Percentiles rank a stretch among this genome's conserved stretches.
These are phyloP conservation scores for Lepidium africanum DNA, from an alignment of 345 rosid genomes.

Conservation along the genomic window DNA sequence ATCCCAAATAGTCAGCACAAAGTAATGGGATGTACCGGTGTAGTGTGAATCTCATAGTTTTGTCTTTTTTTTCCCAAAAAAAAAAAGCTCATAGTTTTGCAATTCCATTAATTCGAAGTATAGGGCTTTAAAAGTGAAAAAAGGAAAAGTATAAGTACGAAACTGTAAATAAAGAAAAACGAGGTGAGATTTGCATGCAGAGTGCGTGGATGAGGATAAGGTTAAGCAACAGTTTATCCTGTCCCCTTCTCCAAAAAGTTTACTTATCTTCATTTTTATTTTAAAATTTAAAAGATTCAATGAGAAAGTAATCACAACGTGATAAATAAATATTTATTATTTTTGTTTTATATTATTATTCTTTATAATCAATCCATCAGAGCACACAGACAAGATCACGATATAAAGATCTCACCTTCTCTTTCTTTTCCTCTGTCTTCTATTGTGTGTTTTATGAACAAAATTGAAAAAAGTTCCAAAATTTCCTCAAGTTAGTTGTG, in stretches of 20 bases:
- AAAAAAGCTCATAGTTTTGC: too few relatives aligned
- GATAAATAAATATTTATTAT: conserved; percentile 7
- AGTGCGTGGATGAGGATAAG: conserved; percentile 28
- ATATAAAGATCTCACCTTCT: conserved; percentile 25
- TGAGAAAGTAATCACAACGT: background rate
- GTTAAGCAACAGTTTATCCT: conserved; percentile 13
- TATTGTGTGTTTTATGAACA: background rate
- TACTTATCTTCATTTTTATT: background rate
- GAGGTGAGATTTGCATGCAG: conserved; percentile 12
- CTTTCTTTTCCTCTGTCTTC: background rate
- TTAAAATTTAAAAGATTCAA: background rate
- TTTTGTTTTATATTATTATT: background rate
- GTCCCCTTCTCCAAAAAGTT: conserved; percentile 2
- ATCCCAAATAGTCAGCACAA: background rate
- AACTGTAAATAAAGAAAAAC: background rate
- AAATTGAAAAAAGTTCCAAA: background rate
- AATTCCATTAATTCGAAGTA: background rate
- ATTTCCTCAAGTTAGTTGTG: background rate
- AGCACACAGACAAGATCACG: conserved; percentile 8
- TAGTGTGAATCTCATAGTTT: too few relatives aligned
- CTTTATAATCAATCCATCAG: background rate
- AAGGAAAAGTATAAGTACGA: background rate
- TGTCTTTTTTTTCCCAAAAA: too few relatives aligned
- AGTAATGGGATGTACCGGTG: background rate
- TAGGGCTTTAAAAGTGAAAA: background rate